phyloP scores from a whole-genome alignment of 2,329 filamentous ascomycete genomes.

The Mycocentrospora acerina region DNA sequence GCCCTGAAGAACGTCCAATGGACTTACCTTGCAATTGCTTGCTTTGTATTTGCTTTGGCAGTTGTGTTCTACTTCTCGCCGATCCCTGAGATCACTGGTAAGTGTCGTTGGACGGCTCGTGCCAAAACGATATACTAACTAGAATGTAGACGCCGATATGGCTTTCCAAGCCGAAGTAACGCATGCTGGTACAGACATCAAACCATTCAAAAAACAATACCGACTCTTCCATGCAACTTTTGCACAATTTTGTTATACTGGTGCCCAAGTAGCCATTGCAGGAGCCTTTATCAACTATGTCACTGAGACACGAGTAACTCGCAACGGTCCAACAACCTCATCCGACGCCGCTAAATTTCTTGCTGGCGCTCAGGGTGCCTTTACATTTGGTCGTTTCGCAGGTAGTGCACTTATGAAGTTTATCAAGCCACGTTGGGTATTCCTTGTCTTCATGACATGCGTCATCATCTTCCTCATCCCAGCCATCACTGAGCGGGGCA shows the following conservation, averaged over 20 bases:
- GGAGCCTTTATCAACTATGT: constrained; percentile 50
- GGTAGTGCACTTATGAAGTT: constrained; percentile 68
- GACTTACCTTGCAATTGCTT: constrained; percentile 64
- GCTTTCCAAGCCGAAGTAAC: constrained; percentile 49
- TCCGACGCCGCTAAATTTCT: constrained; percentile 66
- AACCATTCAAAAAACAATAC: constrained; percentile 63
- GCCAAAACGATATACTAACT: background rate
- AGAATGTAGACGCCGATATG: constrained; percentile 52
- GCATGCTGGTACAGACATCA: constrained; percentile 42
- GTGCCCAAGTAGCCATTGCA: constrained; percentile 64
- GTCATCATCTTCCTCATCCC: constrained; percentile 59
- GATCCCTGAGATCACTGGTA: constrained; percentile 56
- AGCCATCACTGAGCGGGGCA: constrained; percentile 54
- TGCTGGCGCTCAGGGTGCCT: constrained; percentile 72
- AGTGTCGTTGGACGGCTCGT: background rate
- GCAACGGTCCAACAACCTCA: constrained; percentile 38
- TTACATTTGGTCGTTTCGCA: constrained; percentile 70
- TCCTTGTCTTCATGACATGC: constrained; percentile 64
- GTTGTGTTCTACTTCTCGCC: constrained; percentile 60
- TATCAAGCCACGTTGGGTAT: constrained; percentile 67
- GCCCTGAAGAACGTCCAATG: constrained; percentile 63
- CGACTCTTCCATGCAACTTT: constrained; percentile 73
- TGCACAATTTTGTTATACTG: constrained; percentile 79
- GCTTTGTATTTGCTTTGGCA: constrained; percentile 60
- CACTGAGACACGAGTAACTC: constrained; percentile 47